Evolutionary conservation across 1,284 basidiomycete genomes (phyloP), one percentile per base, ranked within the genome.

Genomic region (Cutaneotrichosporon curvatum): DNA sequence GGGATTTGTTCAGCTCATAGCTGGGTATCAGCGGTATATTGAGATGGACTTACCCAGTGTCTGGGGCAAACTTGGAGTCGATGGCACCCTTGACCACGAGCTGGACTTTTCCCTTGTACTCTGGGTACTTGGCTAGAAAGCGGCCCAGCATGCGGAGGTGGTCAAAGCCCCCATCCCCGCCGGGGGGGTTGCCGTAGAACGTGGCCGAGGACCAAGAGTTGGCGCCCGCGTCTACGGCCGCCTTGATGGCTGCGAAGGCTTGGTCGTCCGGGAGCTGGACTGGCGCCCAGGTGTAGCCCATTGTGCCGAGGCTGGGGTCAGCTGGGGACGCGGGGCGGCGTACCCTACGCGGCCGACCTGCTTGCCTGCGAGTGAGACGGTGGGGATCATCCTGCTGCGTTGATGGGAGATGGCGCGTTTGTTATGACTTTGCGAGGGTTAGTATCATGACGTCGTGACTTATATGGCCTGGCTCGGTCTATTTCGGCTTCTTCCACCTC

Each of bases 201-300:
- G 59, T 56, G 15, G 64, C 68, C n/a, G 57, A 57, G 44, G 74
- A 74, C 67, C 71, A 70, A 18, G 72, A 63, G 11, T 60, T 81
- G 34, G 74, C 68, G 0, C 78, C 75, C 21, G 79, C 76, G 35
- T 84, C 71, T 11, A 78, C 78, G 3, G 81, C 78, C 2, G 69
- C 63, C 60, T 79, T 81, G 73, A 85, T 81, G 5, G 79, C 72
- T 32, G 75, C 77, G 50, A 84, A 83, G 10, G 76, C 76, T 16
- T 77, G 70, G 43, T 79, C 76, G 37, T 84, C 79, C 0, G 78
- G 62, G 3, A 74, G 66, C 11, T 72, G 74, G 20, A 55, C 60
- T 15, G 75, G 70, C 33, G 53, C 74, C 61, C 59, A 78, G 57
- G 77, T 79, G 69, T 80, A 75, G 64, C 75, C 68, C 79, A 81